Evolutionary conservation across 2,329 filamentous ascomycete genomes (phyloP).

Genomic region (Leptographium wingfieldii): DNA sequence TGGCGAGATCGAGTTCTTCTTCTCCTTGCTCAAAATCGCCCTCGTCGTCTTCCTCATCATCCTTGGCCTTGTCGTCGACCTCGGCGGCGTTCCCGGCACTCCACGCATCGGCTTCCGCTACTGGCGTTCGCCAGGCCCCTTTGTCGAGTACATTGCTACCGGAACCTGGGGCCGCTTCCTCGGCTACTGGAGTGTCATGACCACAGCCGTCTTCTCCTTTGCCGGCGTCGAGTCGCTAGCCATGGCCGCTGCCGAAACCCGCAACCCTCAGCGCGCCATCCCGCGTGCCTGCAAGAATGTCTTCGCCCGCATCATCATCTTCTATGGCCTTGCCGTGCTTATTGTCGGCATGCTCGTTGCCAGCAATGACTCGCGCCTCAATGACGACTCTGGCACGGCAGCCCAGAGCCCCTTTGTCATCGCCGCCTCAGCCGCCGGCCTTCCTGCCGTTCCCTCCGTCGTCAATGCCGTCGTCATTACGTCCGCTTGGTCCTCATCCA

Average conservation of each 20-base stretch:
- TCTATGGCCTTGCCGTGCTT: constrained; percentile 54
- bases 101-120: constrained; percentile 36
- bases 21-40: constrained; percentile 47
- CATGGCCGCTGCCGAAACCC: constrained; percentile 49
- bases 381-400: constrained; percentile 32
- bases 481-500: constrained; percentile 56
- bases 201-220: constrained; percentile 49
- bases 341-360: constrained; percentile 59
- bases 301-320: constrained; percentile 59
- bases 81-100: constrained; percentile 39
- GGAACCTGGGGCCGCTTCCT: constrained; percentile 41
- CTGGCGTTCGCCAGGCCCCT: constrained; percentile 35
- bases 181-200: constrained; percentile 44
- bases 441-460: constrained; percentile 54
- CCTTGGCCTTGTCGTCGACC: constrained; percentile 41
- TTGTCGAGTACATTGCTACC: constrained; percentile 31
- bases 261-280: constrained; percentile 58
- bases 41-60: constrained; percentile 46
- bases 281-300: constrained; percentile 62
- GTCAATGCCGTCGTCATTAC: constrained; percentile 69
- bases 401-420: constrained; percentile 56
- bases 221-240: constrained; percentile 41
- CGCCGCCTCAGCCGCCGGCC: constrained; percentile 53
- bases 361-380: constrained; percentile 44
- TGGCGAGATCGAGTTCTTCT: constrained; percentile 51